These are phyloP conservation scores for Rhizophagus sp. DNA, from an alignment of 192 early-diverging fungal species.

Conservation along the genomic window DNA sequence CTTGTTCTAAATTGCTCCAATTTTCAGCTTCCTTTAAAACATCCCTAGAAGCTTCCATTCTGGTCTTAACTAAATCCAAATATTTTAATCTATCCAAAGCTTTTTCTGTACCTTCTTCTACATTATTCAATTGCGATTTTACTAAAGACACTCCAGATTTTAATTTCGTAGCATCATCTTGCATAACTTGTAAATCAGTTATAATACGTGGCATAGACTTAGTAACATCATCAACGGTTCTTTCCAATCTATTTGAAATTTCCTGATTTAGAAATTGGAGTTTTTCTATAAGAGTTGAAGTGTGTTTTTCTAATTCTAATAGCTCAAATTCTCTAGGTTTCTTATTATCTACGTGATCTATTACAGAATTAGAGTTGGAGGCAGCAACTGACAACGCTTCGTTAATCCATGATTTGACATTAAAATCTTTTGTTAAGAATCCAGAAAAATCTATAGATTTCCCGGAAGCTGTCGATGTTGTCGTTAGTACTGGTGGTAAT, in stretches of 20 bases:
- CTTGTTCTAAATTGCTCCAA: slow-evolving; percentile 72
- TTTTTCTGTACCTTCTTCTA: slow-evolving; percentile 40
- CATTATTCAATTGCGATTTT: slow-evolving; percentile 46
- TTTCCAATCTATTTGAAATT: slow-evolving; percentile 52
- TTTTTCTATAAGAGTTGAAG: slow-evolving; percentile 41
- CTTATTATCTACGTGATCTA: not conserved
- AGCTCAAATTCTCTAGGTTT: slow-evolving; percentile 11
- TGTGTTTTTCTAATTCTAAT: slow-evolving; percentile 22
- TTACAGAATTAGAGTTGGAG: not conserved
- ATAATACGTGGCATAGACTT: slow-evolving; percentile 61
- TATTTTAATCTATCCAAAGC: slow-evolving; percentile 64
- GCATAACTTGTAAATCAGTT: slow-evolving; percentile 61
- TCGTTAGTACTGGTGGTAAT: not conserved
- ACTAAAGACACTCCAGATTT: slow-evolving; percentile 49
- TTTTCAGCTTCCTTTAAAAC: slow-evolving; percentile 74
- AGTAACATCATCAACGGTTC: slow-evolving; percentile 56
- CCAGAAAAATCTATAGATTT: slow-evolving; percentile 32
- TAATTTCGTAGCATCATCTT: slow-evolving; percentile 51
- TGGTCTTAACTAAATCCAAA: slow-evolving; percentile 62
- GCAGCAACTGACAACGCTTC: slow-evolving; percentile 34
- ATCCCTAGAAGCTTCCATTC: slow-evolving; percentile 67
- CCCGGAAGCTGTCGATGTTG: not conserved
- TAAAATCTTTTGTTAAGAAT: slow-evolving; percentile 50
- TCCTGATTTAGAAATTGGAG: slow-evolving; percentile 61
- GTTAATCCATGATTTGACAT: slow-evolving; percentile 73